Conservation (phyloP, 2,329 filamentous ascomycete genomes). For the Claviceps capensis region DNA sequence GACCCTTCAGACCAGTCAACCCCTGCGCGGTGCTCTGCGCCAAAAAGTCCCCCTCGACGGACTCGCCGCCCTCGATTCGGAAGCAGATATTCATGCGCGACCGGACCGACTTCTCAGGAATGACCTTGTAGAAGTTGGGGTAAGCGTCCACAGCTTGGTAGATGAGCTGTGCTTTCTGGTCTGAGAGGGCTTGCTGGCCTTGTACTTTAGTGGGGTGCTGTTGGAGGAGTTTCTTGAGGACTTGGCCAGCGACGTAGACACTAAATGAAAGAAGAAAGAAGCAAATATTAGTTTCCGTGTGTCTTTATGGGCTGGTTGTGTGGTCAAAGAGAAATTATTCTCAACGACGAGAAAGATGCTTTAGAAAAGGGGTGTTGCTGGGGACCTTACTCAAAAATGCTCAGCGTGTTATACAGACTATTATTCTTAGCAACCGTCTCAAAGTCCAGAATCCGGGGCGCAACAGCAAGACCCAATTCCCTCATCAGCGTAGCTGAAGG, state of each 20-base stretch:
- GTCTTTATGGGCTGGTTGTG: background rate
- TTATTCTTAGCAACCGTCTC: slow-evolving; percentile 83
- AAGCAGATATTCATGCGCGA: slow-evolving; percentile 97
- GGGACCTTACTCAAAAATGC: slow-evolving; percentile 62
- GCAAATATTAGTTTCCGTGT: background rate
- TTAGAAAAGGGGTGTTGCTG: too few relatives aligned
- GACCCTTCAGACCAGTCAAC: slow-evolving; percentile 74
- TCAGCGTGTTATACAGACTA: slow-evolving; percentile 89
- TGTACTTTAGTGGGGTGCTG: slow-evolving; percentile 55
- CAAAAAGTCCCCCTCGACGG: slow-evolving; percentile 68
- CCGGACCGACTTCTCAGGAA: slow-evolving; percentile 61
- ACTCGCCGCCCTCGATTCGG: slow-evolving; percentile 52
- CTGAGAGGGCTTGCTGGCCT: slow-evolving; percentile 61
- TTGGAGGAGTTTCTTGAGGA: slow-evolving; percentile 61
- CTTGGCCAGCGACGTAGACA: slow-evolving; percentile 80
- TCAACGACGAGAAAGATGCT: too few relatives aligned
- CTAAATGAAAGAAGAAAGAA: slow-evolving; percentile 23
- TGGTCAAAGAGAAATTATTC: too few relatives aligned
- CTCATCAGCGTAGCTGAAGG: slow-evolving; percentile 58
- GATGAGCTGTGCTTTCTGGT: slow-evolving; percentile 56
- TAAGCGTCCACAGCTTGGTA: background rate
- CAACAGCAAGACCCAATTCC: slow-evolving; percentile 60
- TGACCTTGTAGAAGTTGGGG: slow-evolving; percentile 45
- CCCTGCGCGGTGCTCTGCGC: slow-evolving; percentile 53
- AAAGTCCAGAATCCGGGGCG: slow-evolving; percentile 70